These are phyloP conservation scores for Corymbia calophylla DNA, from an alignment of 441 rosid genomes.

Conservation along the genomic window DNA sequence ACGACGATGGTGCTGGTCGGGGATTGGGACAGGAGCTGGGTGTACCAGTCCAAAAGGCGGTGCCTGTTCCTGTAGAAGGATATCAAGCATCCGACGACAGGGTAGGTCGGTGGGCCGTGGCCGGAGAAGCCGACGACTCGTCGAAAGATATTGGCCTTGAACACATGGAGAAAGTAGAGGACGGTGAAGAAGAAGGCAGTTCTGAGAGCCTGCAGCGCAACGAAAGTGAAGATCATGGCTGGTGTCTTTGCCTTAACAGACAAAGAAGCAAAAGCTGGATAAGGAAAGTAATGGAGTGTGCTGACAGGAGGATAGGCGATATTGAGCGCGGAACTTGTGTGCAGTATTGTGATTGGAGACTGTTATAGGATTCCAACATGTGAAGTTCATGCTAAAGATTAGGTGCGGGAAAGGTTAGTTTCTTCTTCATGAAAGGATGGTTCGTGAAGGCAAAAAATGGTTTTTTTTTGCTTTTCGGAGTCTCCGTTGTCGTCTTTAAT, in stretches of 20 bases:
- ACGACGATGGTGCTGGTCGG: not conserved
- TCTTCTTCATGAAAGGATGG: not conserved
- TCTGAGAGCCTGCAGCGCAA: not conserved
- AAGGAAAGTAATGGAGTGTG: not conserved
- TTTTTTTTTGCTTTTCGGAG: not conserved
- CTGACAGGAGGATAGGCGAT: not conserved
- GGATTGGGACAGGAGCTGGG: conserved; percentile 5
- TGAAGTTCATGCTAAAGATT: not conserved
- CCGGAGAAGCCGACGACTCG: not conserved
- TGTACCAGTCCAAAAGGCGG: conserved; percentile 15
- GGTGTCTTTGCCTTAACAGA: not conserved
- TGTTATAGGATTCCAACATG: not conserved
- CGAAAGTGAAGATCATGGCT: not conserved
- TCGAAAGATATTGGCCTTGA: not conserved
- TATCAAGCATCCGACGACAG: not conserved
- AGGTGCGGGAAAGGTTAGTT: not conserved
- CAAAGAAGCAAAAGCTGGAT: not conserved
- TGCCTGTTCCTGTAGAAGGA: conserved; percentile 16
- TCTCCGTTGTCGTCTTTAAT: not conserved
- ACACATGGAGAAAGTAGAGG: not conserved
- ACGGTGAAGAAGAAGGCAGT: not conserved
- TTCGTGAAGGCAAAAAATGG: not conserved
- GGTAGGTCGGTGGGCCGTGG: not conserved
- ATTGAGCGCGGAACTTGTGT: not conserved
- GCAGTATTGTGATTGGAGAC: not conserved